These are phyloP conservation scores for Ogataea nakhonphanomensis DNA, from an alignment of 805 yeast genomes.

Conservation along the genomic window DNA sequence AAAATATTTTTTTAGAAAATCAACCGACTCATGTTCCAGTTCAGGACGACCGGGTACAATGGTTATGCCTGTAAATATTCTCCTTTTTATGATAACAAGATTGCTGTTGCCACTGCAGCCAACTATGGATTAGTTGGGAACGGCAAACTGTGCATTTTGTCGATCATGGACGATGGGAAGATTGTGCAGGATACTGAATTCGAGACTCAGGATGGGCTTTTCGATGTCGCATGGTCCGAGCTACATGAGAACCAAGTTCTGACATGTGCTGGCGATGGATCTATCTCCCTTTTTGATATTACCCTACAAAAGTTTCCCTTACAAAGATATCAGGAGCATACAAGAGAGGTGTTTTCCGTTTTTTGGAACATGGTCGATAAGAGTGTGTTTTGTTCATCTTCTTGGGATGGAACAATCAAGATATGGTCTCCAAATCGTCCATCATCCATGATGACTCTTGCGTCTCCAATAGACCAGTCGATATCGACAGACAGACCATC, in stretches of 20 bases:
- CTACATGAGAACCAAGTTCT: constrained; percentile 80
- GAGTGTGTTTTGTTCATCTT: constrained; percentile 64
- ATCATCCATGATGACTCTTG: constrained; percentile 55
- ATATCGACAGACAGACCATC: constrained; percentile 12
- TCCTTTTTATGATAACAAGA: constrained; percentile 83
- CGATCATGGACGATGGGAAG: constrained; percentile 64
- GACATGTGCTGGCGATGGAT: constrained; percentile 88
- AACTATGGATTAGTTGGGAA: constrained; percentile 94
- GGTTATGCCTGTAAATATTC: constrained; percentile 89
- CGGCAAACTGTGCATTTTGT: constrained; percentile 72
- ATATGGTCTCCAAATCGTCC: constrained; percentile 67
- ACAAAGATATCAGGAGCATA: constrained; percentile 72
- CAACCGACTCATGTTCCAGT: constrained; percentile 56
- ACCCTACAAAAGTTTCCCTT: constrained; percentile 67
- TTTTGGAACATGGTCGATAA: constrained; percentile 41
- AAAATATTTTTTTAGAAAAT: constrained; percentile 7
- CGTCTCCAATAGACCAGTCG: constrained; percentile 30
- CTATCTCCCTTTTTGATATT: constrained; percentile 76
- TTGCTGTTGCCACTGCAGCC: constrained; percentile 88
- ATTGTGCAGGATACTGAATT: constrained; percentile 54
- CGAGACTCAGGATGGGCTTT: constrained; percentile 92
- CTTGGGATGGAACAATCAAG: constrained; percentile 92
- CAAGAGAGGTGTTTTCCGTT: constrained; percentile 37
- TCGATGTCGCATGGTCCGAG: constrained; percentile 89
- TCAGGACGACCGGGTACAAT: constrained; percentile 72